Evolutionary conservation across 2,329 filamentous ascomycete genomes (phyloP), one percentile per base, ranked within the genome.

Genomic region (Venturia oleaginea): DNA sequence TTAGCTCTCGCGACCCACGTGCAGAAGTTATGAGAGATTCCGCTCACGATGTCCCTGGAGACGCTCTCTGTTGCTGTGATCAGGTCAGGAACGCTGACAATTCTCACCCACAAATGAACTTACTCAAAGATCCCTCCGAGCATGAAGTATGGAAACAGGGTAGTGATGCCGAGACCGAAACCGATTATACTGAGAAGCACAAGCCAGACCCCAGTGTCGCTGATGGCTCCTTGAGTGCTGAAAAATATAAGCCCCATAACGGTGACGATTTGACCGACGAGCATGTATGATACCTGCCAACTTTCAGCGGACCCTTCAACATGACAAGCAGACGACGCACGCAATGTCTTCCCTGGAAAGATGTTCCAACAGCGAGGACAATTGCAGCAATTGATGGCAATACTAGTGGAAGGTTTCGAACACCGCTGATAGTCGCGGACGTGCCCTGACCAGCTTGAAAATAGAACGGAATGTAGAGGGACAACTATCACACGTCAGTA

Each of bases 401-500:
- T 3, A 63, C 66, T 3, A 66, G 42, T 5, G 68, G 65, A 4
- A 72, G 67, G 4, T 67, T 54, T 19, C 51, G 64, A 22, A 70
- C 42, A 6, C 68, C 69, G 8, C 66, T 66, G 8, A 64, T 42
- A 11, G 67, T 63, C 3, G 69, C 67, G 8, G 62, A 62, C 3
- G 62, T 66, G 2, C 65, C 65, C 13, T 67, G 64, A 37, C 67
- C 66, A 0, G 46, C 37, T 65, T 72, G 70, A 57, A 70, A 71
- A 62, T 70, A 71, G 24, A 70, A 62, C 5, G 89, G 89, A 37
- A 91, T 77, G 69, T 88, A 92, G 74, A 90, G 91, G 61, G 85
- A 83, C 13, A 60, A 30, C 57, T 60, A 15, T 15, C 19, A 6
- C 1, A 80, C 80, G 27, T 55, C 0, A 81, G 83, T 48, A 89